These are phyloP conservation scores for Exophiala mesophila DNA, from an alignment of 2,329 filamentous ascomycete species.

Conservation along the genomic window DNA sequence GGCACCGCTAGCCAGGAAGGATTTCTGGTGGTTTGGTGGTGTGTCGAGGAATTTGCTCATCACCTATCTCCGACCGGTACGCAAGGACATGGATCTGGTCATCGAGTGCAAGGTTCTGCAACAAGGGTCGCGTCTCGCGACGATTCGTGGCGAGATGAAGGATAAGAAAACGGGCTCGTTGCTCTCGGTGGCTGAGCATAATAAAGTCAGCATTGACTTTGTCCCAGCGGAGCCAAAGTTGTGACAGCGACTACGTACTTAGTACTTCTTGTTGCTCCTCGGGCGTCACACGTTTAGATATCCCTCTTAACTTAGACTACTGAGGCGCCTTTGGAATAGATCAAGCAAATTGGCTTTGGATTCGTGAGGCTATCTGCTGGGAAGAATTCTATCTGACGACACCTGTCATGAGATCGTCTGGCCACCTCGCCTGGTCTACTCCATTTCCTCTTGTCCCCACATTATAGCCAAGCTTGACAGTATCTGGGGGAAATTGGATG, in stretches of 20 bases:
- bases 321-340: no score
- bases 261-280: no score
- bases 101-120: slow-evolving; percentile 16
- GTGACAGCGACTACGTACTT: no score
- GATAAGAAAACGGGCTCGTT: slow-evolving; percentile 12
- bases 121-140: slow-evolving; percentile 8
- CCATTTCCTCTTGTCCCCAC: slow-evolving; percentile 48
- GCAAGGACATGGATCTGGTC: slow-evolving; percentile 5
- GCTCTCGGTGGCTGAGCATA: slow-evolving; percentile 14
- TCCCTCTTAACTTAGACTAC: no score
- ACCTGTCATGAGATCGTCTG: slow-evolving; percentile 31
- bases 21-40: slow-evolving; percentile 15
- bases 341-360: no score
- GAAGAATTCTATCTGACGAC: slow-evolving; percentile 1
- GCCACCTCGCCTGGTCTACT: slow-evolving; percentile 45
- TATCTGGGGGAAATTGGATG: slow-evolving; percentile 33
- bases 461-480: slow-evolving; percentile 41
- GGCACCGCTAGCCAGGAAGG: slow-evolving; percentile 11
- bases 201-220: slow-evolving; percentile 17
- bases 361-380: background rate
- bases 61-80: slow-evolving; percentile 15
- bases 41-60: slow-evolving; percentile 14
- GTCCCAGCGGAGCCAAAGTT: slow-evolving; percentile 1
- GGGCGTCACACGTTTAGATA: no score
- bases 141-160: slow-evolving; percentile 10